Conservation (phyloP, 2,329 filamentous ascomycete genomes). For the Exophiala mesophila region DNA sequence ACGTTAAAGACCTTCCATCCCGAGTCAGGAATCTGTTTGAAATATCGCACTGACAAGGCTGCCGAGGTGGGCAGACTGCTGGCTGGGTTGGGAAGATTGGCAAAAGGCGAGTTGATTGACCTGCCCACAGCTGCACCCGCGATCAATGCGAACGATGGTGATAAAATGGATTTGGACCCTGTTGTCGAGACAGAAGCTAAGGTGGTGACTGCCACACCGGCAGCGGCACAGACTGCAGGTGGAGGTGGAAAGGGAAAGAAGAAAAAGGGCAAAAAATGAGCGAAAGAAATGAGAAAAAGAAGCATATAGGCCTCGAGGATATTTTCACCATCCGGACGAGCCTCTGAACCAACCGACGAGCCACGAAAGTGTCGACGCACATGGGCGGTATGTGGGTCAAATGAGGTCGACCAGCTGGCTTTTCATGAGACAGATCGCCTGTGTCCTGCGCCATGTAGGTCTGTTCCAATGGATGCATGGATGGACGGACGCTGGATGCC, state of each 20-base stretch:
- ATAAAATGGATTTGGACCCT: constrained; percentile 25
- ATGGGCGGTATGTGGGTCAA: no score
- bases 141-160: constrained; percentile 28
- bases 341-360: no score
- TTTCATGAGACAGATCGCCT: no score
- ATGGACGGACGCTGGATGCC: no score
- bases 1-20: constrained; percentile 89
- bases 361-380: no score
- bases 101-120: constrained; percentile 59
- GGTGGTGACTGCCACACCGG: constrained; percentile 11
- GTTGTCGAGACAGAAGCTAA: constrained; percentile 17
- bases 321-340: no score
- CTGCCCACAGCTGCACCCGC: constrained; percentile 29
- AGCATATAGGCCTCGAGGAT: no score
- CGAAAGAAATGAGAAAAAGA: no score
- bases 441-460: no score
- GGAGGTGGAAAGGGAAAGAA: constrained; percentile 17
- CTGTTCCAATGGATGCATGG: no score
- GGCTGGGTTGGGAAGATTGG: constrained; percentile 68
- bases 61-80: constrained; percentile 84
- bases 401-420: no score
- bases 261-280: constrained; percentile 27
- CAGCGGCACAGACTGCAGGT: constrained; percentile 11
- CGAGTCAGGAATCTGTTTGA: constrained; percentile 71
- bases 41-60: constrained; percentile 87